Percentiles rank a stretch among this genome's conserved stretches.
phyloP scores from a whole-genome alignment of 768 basidiomycete species.

The Boletus bicolor region DNA sequence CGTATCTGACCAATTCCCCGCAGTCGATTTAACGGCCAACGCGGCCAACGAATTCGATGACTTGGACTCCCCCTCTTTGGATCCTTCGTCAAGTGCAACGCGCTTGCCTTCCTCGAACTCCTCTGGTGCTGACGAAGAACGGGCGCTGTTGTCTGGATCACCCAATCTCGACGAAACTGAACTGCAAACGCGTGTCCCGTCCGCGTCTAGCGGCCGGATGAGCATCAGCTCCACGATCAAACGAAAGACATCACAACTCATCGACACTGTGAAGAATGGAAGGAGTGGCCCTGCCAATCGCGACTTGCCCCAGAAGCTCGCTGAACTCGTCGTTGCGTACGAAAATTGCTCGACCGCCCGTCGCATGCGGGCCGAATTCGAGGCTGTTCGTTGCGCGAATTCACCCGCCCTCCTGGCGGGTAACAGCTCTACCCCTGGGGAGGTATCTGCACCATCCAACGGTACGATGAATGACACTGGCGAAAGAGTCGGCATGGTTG shows the following conservation, averaged over 20 bases:
- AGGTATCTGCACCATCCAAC: constrained; percentile 18
- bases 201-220: constrained; percentile 33
- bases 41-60: constrained; percentile 40
- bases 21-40: constrained; percentile 74
- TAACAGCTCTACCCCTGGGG: not conserved
- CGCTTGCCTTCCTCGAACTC: constrained; percentile 40
- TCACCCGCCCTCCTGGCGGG: not conserved
- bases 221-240: constrained; percentile 55
- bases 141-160: constrained; percentile 45
- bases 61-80: constrained; percentile 35
- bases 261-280: constrained; percentile 51
- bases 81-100: constrained; percentile 19
- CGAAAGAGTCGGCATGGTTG: constrained; percentile 32
- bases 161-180: constrained; percentile 48
- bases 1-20: constrained; percentile 3
- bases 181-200: constrained; percentile 38
- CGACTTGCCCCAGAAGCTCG: constrained; percentile 55
- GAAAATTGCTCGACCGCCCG: constrained; percentile 62
- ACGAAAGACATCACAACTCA: constrained; percentile 69
- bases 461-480: constrained; percentile 25
- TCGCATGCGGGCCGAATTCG: constrained; percentile 60
- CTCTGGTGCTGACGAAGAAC: constrained; percentile 65
- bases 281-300: constrained; percentile 30
- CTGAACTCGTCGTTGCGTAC: constrained; percentile 71
- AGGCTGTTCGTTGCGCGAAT: constrained; percentile 33